Conservation (phyloP, 345 rosid species). For the Xanthoceras sorbifolium region DNA sequence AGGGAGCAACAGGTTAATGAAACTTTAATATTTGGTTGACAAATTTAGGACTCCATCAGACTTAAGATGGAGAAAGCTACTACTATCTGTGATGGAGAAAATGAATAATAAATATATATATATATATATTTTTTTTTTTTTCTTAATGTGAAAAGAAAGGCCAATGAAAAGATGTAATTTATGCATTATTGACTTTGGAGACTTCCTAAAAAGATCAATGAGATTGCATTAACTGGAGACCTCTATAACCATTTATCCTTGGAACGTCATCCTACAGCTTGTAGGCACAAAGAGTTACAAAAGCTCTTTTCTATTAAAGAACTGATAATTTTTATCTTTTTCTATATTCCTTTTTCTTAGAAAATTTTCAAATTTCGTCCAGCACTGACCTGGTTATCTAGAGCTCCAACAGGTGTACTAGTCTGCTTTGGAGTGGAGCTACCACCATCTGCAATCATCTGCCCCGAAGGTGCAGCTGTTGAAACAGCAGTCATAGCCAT, state of each 20-base stretch:
- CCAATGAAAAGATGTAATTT: too few relatives aligned
- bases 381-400: slow-evolving; percentile 45
- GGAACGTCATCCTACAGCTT: background rate
- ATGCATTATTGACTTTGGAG: too few relatives aligned
- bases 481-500: slow-evolving; percentile 12
- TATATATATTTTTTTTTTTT: too few relatives aligned
- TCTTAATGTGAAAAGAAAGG: too few relatives aligned
- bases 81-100: background rate
- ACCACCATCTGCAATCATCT: slow-evolving; percentile 24
- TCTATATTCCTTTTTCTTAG: background rate
- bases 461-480: slow-evolving; percentile 21
- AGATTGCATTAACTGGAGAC: background rate
- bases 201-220: too few relatives aligned
- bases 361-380: background rate
- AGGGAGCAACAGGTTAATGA: slow-evolving; percentile 15
- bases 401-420: slow-evolving; percentile 20
- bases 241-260: slow-evolving; percentile 3
- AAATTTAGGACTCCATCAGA: background rate
- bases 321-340: slow-evolving; percentile 3
- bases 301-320: background rate
- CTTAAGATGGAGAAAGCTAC: too few relatives aligned
- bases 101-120: too few relatives aligned
- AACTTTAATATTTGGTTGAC: background rate
- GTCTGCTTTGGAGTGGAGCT: slow-evolving; percentile 24
- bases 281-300: background rate